These are phyloP conservation scores for Fabrea salina DNA, from an alignment of 169 alveolate genomes.

Conservation along the genomic window DNA sequence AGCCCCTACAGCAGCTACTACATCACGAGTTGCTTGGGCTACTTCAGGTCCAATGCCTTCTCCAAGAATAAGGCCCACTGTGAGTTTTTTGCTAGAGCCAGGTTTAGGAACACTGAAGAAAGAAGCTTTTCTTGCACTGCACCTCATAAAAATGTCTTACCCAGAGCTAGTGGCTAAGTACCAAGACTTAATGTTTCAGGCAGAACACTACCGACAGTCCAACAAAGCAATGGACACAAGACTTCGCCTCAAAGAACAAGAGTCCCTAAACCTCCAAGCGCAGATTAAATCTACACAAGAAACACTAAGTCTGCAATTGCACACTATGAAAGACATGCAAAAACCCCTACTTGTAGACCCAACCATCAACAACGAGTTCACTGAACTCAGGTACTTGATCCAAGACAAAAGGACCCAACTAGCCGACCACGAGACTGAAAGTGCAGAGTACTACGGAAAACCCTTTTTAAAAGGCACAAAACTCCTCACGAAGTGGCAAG, in stretches of 20 bases:
- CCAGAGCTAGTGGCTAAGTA: no score
- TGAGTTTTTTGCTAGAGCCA: no score
- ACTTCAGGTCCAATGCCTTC: no score
- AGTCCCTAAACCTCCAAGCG: neutral
- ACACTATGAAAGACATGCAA: slow-evolving; percentile 13
- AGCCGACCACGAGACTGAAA: neutral
- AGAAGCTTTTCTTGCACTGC: no score
- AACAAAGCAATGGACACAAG: slow-evolving; percentile 15
- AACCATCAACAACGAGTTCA: neutral
- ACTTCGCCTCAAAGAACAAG: slow-evolving; percentile 15
- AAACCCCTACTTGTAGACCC: slow-evolving; percentile 24
- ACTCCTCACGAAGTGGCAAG: neutral
- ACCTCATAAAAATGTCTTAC: no score
- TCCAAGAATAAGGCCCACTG: no score
- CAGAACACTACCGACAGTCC: neutral
- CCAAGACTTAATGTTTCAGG: no score
- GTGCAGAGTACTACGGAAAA: neutral
- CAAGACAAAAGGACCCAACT: neutral
- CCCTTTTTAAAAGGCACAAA: slow-evolving; percentile 21
- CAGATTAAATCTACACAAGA: neutral
- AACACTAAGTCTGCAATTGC: slow-evolving; percentile 17
- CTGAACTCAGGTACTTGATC: neutral
- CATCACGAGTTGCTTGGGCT: no score
- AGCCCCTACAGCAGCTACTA: no score
- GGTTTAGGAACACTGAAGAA: no score